Evolutionary conservation across 2,329 filamentous ascomycete genomes (phyloP), one percentile per base, ranked within the genome.

Genomic region (Cordyceps fumosorosea): DNA sequence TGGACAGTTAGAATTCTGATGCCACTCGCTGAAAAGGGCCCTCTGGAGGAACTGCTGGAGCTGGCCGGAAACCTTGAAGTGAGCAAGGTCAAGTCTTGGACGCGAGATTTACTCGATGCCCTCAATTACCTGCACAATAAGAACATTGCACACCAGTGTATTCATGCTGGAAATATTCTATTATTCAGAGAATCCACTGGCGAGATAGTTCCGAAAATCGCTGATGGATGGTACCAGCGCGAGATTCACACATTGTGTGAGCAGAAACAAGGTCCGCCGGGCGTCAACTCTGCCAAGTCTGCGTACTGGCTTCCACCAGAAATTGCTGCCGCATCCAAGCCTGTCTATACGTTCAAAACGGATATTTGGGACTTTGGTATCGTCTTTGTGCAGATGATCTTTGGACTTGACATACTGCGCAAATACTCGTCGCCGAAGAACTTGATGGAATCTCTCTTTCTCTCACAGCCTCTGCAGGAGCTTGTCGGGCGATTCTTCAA

Each of bases 311-410:
- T 89, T 7, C 86, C 93, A 1, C 89, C 92, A 1, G 92, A 96
- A 74, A 81, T 92, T 56, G 83, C 84, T 34, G 82, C 78, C 53
- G 81, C 80, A 1, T 84, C 82, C 63, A 87, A 83, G 32, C 81
- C 81, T 34, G 79, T 89, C 73, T 80, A 88, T 76, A 86, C 83
- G 1, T 83, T 84, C 69, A 96, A 96, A 73, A 91, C 91, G 0
- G 95, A 98, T 72, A 85, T 98, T 10, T 99, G 95, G 95, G 90
- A 97, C 67, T 86, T 99, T 69, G 95, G 95, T 5, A 85, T 97
- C 34, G 84, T 97, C 5, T 90, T 97, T 68, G 75, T 96, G 45
- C 93, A 99, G 72, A 97, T 98, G 91, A 84, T 95, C 3, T 93
- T 97, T 72, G 95, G 95, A 2, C 80, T 91, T 40, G 86, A 91